A percentile compares a stretch with the other conserved stretches of the same genome.
phyloP scores from a whole-genome alignment of 2,329 filamentous ascomycete species.

The Ophiocordyceps camponoti-floridani region DNA sequence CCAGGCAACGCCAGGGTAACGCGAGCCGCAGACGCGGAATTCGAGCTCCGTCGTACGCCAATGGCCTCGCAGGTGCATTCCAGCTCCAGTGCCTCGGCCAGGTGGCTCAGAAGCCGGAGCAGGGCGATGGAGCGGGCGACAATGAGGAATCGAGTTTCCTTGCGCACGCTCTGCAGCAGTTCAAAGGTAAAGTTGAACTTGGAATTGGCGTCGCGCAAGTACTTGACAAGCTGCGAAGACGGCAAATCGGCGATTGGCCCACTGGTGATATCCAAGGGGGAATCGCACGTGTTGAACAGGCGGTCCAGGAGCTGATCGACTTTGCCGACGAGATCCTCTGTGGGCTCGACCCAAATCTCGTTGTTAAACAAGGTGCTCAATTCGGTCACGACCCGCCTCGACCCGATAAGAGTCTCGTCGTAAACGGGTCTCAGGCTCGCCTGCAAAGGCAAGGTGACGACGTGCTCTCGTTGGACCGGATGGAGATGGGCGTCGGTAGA shows the following conservation, averaged over 20 bases:
- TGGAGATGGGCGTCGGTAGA: not conserved
- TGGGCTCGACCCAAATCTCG: slow-evolving; percentile 20
- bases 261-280: slow-evolving; percentile 33
- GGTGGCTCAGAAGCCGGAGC: slow-evolving; percentile 30
- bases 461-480: slow-evolving; percentile 17
- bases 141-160: slow-evolving; percentile 31
- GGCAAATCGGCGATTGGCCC: slow-evolving; percentile 19
- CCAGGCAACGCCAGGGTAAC: slow-evolving; percentile 24
- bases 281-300: slow-evolving; percentile 37
- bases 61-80: slow-evolving; percentile 16
- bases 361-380: slow-evolving; percentile 25
- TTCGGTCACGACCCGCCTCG: slow-evolving; percentile 22
- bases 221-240: slow-evolving; percentile 27
- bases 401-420: slow-evolving; percentile 25
- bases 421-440: slow-evolving; percentile 34
- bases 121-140: slow-evolving; percentile 30
- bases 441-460: slow-evolving; percentile 39
- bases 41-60: slow-evolving; percentile 8
- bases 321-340: slow-evolving; percentile 19
- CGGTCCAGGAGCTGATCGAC: slow-evolving; percentile 32
- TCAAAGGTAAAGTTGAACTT: slow-evolving; percentile 44
- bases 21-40: slow-evolving; percentile 15
- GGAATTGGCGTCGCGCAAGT: slow-evolving; percentile 35
- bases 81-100: slow-evolving; percentile 23
- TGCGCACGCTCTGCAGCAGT: slow-evolving; percentile 26